Evolutionary conservation across 2,329 filamentous ascomycete species (phyloP), one percentile per base, ranked within the genome.

Genomic region (Hypoxylon sp.): DNA sequence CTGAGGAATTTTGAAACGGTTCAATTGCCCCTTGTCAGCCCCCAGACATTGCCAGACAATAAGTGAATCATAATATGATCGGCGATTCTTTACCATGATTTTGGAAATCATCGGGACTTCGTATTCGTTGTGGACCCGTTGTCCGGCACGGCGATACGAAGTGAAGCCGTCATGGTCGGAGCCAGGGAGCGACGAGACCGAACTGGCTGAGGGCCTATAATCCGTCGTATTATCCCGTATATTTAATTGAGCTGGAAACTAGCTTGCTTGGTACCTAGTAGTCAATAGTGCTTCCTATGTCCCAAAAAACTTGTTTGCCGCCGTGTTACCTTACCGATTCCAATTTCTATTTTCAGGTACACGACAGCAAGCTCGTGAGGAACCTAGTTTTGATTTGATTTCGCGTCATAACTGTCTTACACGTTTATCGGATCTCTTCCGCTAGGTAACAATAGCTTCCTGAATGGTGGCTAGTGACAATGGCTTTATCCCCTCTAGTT

Each of bases 61-160:
- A 67, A 7, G 60, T 61, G 43, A 67, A 67, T 67, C 52, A 34
- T 53, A 63, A 38, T 64, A 69, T 59, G 67, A 67, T 67, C 60
- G 53, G 64, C 67, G n/a, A 56, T 17, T 30, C 43, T 11, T n/a
- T 58, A 53, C 63, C 59, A 56, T 61, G 63, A 52, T 67, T 69
- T 64, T 53, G 36, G 60, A 36, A 43, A 46, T 34, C 14, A 25
- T 48, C 48, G 63, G 38, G 41, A 48, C 45, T 62, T 69, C 60
- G 63, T 69, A 69, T 67, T 66, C 45, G 19, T 30, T 58, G 63
- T 62, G 67, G 67, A 23, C 14, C 67, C 56, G 41, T 21, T 48
- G 36, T 43, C 67, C 67, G 63, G 60, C 52, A 43, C 60, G 60
- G 63, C 59, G 52, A 65, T 59, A 69, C 67, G 64, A 67, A 66